Evolutionary conservation across 192 early-diverging fungal species (phyloP), one percentile per base, ranked within the genome.

Genomic region (Pilaira anomala): DNA sequence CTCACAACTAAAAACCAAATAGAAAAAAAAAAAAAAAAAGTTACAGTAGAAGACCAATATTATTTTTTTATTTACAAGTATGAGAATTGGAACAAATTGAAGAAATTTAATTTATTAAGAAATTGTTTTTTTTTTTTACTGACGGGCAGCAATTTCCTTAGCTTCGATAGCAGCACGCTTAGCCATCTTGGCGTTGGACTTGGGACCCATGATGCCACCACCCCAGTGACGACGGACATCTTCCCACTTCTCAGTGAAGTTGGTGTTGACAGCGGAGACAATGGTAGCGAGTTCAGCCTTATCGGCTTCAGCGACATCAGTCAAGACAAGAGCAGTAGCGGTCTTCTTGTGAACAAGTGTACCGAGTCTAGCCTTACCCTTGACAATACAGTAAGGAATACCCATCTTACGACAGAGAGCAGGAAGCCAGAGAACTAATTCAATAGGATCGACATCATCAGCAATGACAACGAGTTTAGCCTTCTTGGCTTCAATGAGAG

Each of bases 321-420:
- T 92, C 69, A 99, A 78, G 55, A 92, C 95, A 59, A 99, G 77
- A 60, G 95, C 96, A 53, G 97, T 98, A 76, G 95, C 95, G 55
- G 93, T 99, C 94, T 99, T 99, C 85, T 97, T 93, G 92, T 97
- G 95, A 71, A 99, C 92, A 49, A 98, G 90, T 58, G 95, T 93
- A 73, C 97, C 97, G 72, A 99, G 90, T 76, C 97, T 88, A 78
- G 91, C 85, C 89, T 99, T 99, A 76, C 91, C 85, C 93, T 99
- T 99, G 77, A 99, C 93, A 76, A 99, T 97, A 82, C 82, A 87
- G 88, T 99, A 99, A 62, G 97, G 97, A 76, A 99, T 85, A 78
- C 92, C 93, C 96, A 97, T 97, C 91, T 99, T 99, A 75, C 95
- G 91, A 91, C 97, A 99, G 51, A 99, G 90, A 69, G 96, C 97